A percentile compares a stretch with the other conserved stretches of the same genome.
phyloP scores from a whole-genome alignment of 352 stramenopile genomes.

The Blastocystis sp. region DNA sequence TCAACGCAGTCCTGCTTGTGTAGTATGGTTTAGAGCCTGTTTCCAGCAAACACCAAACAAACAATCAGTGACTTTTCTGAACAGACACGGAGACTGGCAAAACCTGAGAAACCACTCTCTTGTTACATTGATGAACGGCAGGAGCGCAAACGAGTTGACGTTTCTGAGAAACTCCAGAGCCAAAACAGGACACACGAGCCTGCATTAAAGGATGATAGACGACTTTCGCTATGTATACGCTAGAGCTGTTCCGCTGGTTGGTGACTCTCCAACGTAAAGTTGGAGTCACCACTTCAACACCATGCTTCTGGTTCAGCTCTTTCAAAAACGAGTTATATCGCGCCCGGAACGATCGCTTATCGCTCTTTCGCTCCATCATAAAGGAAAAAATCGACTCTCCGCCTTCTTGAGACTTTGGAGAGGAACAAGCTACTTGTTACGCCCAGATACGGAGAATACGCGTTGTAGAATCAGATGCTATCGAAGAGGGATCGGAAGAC shows the following conservation, averaged over 20 bases:
- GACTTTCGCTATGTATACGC: background rate
- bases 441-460: background rate
- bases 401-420: background rate
- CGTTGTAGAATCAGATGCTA: background rate
- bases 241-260: background rate
- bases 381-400: background rate
- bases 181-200: background rate
- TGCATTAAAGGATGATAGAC: background rate
- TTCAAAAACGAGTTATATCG: background rate
- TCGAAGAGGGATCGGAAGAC: background rate
- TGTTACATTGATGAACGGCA: background rate
- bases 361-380: background rate
- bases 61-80: background rate
- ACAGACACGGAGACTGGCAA: background rate
- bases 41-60: background rate
- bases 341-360: background rate
- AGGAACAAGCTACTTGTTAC: background rate
- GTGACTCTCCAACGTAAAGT: background rate
- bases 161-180: background rate
- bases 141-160: background rate
- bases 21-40: constrained; percentile 69
- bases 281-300: background rate
- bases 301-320: background rate
- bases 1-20: constrained; percentile 95
- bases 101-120: background rate